Evolutionary conservation across 495 filamentous ascomycete genomes (phyloP), one percentile per base, ranked within the genome.

Genomic region (Neurospora sp.): DNA sequence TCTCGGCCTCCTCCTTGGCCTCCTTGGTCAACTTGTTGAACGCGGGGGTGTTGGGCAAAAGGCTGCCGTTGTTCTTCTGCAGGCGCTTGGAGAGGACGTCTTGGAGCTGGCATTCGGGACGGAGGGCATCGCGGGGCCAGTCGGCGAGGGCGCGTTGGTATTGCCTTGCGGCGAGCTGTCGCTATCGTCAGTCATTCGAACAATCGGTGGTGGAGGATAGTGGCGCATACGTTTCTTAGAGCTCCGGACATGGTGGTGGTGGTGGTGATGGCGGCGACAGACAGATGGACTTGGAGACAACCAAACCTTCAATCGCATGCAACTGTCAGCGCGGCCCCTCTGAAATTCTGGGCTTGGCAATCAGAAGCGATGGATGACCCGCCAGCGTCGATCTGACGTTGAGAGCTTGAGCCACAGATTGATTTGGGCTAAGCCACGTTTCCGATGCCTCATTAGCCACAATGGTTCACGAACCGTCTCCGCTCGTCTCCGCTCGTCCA

Each of bases 61-160:
- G 84, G 72, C 88, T 87, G 71, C 78, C 76, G n/a, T 79, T 66
- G 54, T 66, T 66, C 54, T 66, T 77, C 20, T 87, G 84, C 69
- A 94, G 85, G 70, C 91, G 88, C 72, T 86, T 84, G 75, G 87
- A 86, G 54, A 97, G 86, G 71, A 90, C 87, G 74, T 88, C 82
- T 75, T 93, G 91, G 78, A 97, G 88, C 73, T 92, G 90, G 78
- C 91, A 86, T 71, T 91, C 88, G 11, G 94, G 94, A 3, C 94
- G 93, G 72, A 97, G 88, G 54, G 82, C 78, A 79, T 96, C 93
- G 74, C 86, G 85, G 69, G 94, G 94, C 94, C 94, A 97, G 77
- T 88, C 90, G 76, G 86, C 84, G 72, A 96, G 84, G 74, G 91
- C 90, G 82, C 87, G 90, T 72, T 89, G 84, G 85, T 90, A 79